These are phyloP conservation scores for Ilex paraguariensis DNA, from an alignment of 305 asterid species.

Conservation along the genomic window DNA sequence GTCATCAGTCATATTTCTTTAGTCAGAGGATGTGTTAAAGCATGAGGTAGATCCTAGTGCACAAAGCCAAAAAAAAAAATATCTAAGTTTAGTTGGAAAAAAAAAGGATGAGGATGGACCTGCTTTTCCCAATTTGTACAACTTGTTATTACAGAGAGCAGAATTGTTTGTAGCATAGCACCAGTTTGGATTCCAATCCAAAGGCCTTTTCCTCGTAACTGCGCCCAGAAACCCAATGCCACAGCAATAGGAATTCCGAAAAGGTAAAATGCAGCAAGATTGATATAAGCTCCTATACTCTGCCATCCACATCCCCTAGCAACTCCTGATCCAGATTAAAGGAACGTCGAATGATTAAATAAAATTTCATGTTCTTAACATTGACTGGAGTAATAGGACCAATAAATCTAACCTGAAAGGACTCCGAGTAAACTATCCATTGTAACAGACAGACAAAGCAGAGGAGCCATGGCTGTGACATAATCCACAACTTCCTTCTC, in stretches of 20 bases:
- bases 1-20: no score
- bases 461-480: slow-evolving; percentile 59
- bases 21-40: no score
- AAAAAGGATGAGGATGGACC: slow-evolving; percentile 20
- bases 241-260: slow-evolving; percentile 47
- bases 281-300: slow-evolving; percentile 59
- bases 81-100: not conserved
- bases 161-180: slow-evolving; percentile 29
- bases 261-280: slow-evolving; percentile 49
- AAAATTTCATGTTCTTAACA: not conserved
- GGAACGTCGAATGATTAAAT: no score
- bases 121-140: slow-evolving; percentile 51
- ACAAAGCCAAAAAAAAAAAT: no score
- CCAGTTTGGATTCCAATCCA: slow-evolving; percentile 55
- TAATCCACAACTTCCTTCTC: slow-evolving; percentile 67
- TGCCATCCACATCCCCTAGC: slow-evolving; percentile 80
- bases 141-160: slow-evolving; percentile 32
- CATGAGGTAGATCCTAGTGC: no score
- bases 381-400: not conserved
- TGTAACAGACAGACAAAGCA: slow-evolving; percentile 46
- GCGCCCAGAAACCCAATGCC: slow-evolving; percentile 30
- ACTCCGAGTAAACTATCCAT: slow-evolving; percentile 58
- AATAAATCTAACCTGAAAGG: slow-evolving; percentile 42
- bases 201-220: slow-evolving; percentile 47
- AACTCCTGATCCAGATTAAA: slow-evolving; percentile 33